Percentiles rank a stretch among this genome's conserved stretches.
phyloP scores from a whole-genome alignment of 495 filamentous ascomycete genomes.

The Aspergillus egyptiacus region DNA sequence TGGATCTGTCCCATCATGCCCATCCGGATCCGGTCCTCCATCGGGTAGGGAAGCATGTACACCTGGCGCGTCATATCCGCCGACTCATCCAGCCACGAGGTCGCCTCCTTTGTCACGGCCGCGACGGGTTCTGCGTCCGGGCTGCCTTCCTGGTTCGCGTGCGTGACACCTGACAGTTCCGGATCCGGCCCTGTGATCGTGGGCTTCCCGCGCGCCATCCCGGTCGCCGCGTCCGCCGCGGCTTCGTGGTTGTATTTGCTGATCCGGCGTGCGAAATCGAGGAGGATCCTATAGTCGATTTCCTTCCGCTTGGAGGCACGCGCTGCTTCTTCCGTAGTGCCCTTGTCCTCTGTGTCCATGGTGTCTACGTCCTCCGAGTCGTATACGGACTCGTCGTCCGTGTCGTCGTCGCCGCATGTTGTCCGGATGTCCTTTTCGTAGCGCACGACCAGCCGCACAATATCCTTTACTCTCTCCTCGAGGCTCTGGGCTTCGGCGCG shows the following conservation, averaged over 20 bases:
- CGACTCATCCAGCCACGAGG: conserved; percentile 42
- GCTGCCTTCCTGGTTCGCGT: conserved; percentile 7
- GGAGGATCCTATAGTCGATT: conserved; percentile 39
- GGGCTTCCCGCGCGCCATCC: conserved; percentile 15
- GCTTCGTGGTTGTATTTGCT: conserved; percentile 46
- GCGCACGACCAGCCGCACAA: conserved; percentile 36
- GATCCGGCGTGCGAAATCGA: conserved; percentile 44
- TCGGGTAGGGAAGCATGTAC: conserved; percentile 44
- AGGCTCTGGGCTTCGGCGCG: conserved; percentile 34
- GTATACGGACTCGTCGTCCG: conserved; percentile 24
- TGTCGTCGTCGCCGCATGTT: conserved; percentile 30
- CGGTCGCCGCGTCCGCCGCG: conserved; percentile 38
- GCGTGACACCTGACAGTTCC: conserved; percentile 27
- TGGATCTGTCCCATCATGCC: conserved; percentile 45
- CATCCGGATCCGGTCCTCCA: conserved; percentile 45
- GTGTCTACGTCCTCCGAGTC: conserved; percentile 22
- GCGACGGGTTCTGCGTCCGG: conserved; percentile 33
- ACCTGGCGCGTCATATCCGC: conserved; percentile 39
- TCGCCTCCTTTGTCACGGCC: conserved; percentile 39
- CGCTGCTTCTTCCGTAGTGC: not conserved
- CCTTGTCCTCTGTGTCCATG: not conserved
- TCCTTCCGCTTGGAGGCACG: conserved; percentile 22
- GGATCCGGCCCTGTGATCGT: conserved; percentile 18
- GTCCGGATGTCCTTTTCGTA: conserved; percentile 35
- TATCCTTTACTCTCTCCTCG: conserved; percentile 37